These are phyloP conservation scores for Wickerhamomyces pijperi DNA, from an alignment of 805 yeast species.

Conservation along the genomic window DNA sequence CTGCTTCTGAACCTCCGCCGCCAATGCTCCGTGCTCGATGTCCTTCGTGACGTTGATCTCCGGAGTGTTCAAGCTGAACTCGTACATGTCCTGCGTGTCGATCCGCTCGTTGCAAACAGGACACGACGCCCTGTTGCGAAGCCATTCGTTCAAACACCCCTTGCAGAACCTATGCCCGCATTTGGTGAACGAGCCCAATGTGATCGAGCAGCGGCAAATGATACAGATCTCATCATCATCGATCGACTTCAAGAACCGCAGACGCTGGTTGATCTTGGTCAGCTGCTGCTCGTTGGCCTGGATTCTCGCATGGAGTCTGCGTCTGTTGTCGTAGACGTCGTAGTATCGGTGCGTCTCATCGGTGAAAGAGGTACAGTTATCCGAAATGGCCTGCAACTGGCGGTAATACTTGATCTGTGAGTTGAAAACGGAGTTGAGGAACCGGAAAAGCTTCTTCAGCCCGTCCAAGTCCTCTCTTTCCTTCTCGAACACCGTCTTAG, in stretches of 20 bases:
- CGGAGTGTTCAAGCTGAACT: slow-evolving; percentile 51
- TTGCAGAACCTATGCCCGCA: slow-evolving; percentile 92
- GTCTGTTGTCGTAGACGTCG: not conserved
- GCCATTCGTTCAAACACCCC: slow-evolving; percentile 73
- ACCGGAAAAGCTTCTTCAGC: slow-evolving; percentile 32
- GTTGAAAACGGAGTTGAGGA: slow-evolving; percentile 60
- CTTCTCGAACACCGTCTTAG: slow-evolving; percentile 22
- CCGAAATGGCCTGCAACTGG: slow-evolving; percentile 79
- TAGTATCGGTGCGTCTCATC: slow-evolving; percentile 17
- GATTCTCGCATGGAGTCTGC: slow-evolving; percentile 2
- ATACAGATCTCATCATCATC: slow-evolving; percentile 40
- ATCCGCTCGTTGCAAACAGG: slow-evolving; percentile 70
- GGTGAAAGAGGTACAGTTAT: slow-evolving; percentile 51
- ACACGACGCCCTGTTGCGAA: slow-evolving; percentile 43
- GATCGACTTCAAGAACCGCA: slow-evolving; percentile 40
- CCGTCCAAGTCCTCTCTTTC: slow-evolving; percentile 19
- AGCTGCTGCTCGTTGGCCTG: slow-evolving; percentile 6
- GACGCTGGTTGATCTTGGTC: slow-evolving; percentile 26
- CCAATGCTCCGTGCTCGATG: slow-evolving; percentile 8
- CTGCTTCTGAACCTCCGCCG: slow-evolving; percentile 1
- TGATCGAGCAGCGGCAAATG: slow-evolving; percentile 65
- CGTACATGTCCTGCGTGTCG: slow-evolving; percentile 43
- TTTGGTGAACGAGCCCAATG: slow-evolving; percentile 67
- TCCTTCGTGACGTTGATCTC: slow-evolving; percentile 34
- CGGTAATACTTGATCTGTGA: slow-evolving; percentile 72